Base-by-base conservation (phyloP, 2,329 filamentous ascomycete species). In the Ceratocystis ficicola region DNA sequence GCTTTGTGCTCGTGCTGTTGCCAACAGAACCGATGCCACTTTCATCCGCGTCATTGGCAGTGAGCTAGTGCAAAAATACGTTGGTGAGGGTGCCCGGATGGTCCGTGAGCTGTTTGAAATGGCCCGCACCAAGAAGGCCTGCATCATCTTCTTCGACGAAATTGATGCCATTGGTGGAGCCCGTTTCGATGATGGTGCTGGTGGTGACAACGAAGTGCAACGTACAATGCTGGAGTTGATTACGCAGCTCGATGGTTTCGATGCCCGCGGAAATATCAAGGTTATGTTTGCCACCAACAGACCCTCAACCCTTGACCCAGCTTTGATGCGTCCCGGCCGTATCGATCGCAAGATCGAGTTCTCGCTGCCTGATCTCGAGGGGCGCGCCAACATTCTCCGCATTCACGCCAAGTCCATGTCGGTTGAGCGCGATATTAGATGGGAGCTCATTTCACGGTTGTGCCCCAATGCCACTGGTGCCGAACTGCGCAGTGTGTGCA, bases 401-500 rank as follows among this genome's bases (percentile, higher is more conserved):
- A 99, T 99, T 72, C 94, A 97, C 79, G 94, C 94, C 72, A 99
- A 97, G 87, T 95, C 90, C 75, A 99, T 99, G 94, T 96, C 91
- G 20, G 94, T 99, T 46, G 94, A 99, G 83, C 86, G 94, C 64
- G 94, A 99, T 74, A 99, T 99, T 73, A 86, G 94, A 77, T 99
- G 94, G 94, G 94, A 99, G 80, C 83, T 99, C 70, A 97, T 99
- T 74, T 96, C 92, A 22, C 87, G 94, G 72, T 82, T 99, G 69
- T 99, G 94, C 79, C 94, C 94, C 70, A 99, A 99, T 78, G 89
- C 92, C 64, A 99, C 94, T 0, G 94, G 94, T 79, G 94, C 94
- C 63, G 94, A 99, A 77, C 78, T 99, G 75, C 85, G 94, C 73
- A 95, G 90, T 79, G 94, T 99, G 68, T 96, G 94, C 71, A 99